These are phyloP conservation scores for Euryodendron excelsum DNA, from an alignment of 148 eudicot genomes.

Conservation along the genomic window DNA sequence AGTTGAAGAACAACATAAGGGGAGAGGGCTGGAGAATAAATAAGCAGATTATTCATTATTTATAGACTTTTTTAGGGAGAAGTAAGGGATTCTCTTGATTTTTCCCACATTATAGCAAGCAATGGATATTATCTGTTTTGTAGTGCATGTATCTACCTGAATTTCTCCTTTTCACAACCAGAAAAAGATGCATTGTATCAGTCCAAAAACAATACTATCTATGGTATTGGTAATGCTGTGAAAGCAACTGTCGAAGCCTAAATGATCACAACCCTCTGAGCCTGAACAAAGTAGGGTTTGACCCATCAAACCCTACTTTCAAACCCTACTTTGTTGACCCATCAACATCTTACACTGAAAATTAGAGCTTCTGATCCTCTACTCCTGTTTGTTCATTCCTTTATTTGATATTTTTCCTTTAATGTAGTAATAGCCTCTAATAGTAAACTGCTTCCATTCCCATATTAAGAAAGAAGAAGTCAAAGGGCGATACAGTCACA, in stretches of 20 bases:
- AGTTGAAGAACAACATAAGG: too few species aligned
- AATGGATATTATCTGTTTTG: too few species aligned
- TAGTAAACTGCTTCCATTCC: neutral
- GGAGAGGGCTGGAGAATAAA: neutral
- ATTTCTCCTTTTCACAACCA: neutral
- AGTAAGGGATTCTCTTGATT: neutral
- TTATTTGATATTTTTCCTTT: constrained; percentile 11
- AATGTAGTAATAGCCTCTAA: constrained; percentile 9
- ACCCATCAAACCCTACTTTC: constrained; percentile 28
- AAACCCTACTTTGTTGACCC: constrained; percentile 39
- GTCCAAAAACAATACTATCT: constrained; percentile 1
- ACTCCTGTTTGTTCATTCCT: constrained; percentile 17
- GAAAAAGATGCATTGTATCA: neutral
- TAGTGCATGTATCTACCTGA: neutral
- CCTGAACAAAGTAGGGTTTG: too few species aligned
- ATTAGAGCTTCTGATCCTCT: constrained; percentile 23
- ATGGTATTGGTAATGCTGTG: constrained; percentile 12
- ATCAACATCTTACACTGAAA: constrained; percentile 59
- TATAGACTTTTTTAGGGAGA: neutral
- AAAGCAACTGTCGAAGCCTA: constrained; percentile 31
- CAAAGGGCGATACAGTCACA: neutral
- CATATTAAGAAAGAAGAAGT: neutral
- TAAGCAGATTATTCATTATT: neutral
- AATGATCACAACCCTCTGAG: constrained; percentile 15
- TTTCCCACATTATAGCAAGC: neutral